These are phyloP conservation scores for Phoma sp. DNA, from an alignment of 2,329 filamentous ascomycete species.

Conservation along the genomic window DNA sequence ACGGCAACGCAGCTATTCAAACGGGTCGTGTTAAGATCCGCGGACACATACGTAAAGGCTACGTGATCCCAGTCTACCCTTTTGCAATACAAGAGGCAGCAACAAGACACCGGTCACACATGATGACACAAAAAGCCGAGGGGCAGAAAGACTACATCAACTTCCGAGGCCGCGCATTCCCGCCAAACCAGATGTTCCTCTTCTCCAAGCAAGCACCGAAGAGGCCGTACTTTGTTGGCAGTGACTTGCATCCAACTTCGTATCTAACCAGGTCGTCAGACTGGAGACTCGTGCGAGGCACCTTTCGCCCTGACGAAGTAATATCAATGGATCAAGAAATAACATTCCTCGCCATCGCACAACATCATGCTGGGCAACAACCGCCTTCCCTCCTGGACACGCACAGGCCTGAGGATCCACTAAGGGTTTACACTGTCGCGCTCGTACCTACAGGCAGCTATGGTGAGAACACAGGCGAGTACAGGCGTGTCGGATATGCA, in stretches of 20 bases:
- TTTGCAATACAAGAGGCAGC: neutral
- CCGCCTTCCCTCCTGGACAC: neutral
- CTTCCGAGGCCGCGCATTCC: neutral
- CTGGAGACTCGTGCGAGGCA: neutral
- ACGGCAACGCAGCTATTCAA: neutral
- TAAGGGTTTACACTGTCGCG: neutral
- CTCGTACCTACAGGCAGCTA: neutral
- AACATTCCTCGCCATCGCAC: neutral
- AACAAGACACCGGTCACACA: neutral
- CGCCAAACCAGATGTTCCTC: neutral
- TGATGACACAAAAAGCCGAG: neutral
- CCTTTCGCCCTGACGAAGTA: neutral
- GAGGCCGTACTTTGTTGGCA: neutral
- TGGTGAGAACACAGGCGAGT: neutral
- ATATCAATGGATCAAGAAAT: neutral
- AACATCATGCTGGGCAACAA: neutral
- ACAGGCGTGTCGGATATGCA: conserved; percentile 1
- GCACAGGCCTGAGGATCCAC: neutral
- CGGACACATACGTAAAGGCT: neutral
- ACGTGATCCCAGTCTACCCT: neutral
- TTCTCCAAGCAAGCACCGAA: neutral
- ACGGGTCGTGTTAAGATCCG: neutral
- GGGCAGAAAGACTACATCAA: neutral
- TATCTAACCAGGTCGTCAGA: neutral
- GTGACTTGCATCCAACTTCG: neutral